A percentile compares a stretch with the other conserved stretches of the same genome.
Evolutionary conservation across 257 asterid species (phyloP).

Genomic region (Penstemon barbatus): DNA sequence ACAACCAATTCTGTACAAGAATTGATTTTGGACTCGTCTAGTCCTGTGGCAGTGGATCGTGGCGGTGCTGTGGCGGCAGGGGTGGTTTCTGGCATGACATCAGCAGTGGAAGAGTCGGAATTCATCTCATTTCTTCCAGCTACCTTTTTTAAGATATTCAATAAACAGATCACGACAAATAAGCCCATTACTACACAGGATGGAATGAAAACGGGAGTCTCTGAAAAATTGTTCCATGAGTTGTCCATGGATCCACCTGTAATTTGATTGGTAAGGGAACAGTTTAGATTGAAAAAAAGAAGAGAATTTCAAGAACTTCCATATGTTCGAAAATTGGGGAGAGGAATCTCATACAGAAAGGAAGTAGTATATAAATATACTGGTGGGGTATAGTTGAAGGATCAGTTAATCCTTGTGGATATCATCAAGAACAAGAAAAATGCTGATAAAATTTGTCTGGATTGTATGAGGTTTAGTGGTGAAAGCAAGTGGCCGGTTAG

Average conservation of each 20-base stretch:
- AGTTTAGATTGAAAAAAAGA: background rate
- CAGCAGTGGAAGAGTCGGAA: background rate
- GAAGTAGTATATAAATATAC: too few relatives aligned
- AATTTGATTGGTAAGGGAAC: background rate
- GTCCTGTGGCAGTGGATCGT: slow-evolving; percentile 1
- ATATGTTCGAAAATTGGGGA: background rate
- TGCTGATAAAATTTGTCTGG: too few relatives aligned
- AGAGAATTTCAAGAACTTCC: background rate
- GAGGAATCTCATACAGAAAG: background rate
- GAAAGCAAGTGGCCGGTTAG: too few relatives aligned
- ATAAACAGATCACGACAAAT: slow-evolving; percentile 8
- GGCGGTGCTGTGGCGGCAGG: background rate
- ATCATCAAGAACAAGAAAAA: too few relatives aligned
- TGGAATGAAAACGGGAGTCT: slow-evolving; percentile 20
- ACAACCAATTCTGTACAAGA: slow-evolving; percentile 19
- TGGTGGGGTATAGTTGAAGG: too few relatives aligned
- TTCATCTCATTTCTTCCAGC: background rate
- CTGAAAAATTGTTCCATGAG: slow-evolving; percentile 17
- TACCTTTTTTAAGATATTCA: slow-evolving; percentile 2
- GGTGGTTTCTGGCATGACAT: background rate
- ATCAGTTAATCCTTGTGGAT: too few relatives aligned
- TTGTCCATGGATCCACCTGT: slow-evolving; percentile 14
- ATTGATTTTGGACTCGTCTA: slow-evolving; percentile 17
- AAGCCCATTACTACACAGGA: slow-evolving; percentile 13
- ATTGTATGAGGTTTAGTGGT: too few relatives aligned